phyloP scores from a whole-genome alignment of 2,329 filamentous ascomycete species.

The Volutella citrinella region DNA sequence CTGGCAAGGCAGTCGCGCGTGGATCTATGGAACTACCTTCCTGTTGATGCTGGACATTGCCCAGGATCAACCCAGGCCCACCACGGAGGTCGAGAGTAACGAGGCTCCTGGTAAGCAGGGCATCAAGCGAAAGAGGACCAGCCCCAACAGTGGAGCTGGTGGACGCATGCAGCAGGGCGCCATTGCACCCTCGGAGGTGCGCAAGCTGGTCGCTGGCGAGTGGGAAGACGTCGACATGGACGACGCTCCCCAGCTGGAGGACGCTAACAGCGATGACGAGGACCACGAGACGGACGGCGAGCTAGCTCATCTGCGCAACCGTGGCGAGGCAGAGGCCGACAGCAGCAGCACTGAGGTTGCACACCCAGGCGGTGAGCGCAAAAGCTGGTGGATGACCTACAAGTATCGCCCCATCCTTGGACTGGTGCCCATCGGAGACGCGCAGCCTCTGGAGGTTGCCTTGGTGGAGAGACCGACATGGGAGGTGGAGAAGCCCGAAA shows the following conservation, averaged over 20 bases:
- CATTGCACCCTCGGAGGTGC: constrained; percentile 42
- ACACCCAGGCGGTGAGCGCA: constrained; percentile 25
- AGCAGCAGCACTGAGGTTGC: constrained; percentile 15
- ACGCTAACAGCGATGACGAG: constrained; percentile 36
- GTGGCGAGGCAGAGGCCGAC: constrained; percentile 20
- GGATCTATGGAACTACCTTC: constrained; percentile 85
- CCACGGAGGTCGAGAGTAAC: constrained; percentile 29
- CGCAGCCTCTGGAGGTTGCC: constrained; percentile 68
- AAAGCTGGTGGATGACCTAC: constrained; percentile 74
- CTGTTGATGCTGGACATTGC: constrained; percentile 89
- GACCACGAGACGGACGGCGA: constrained; percentile 34
- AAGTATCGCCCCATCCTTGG: constrained; percentile 95
- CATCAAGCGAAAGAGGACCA: constrained; percentile 54
- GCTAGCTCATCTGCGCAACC: constrained; percentile 32
- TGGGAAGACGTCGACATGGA: constrained; percentile 38
- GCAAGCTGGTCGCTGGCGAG: constrained; percentile 39
- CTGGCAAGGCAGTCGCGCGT: constrained; percentile 77
- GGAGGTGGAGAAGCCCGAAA: constrained; percentile 74
- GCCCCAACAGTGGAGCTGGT: constrained; percentile 49
- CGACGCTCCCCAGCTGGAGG: constrained; percentile 33
- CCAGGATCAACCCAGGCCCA: constrained; percentile 56
- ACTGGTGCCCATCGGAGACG: constrained; percentile 45
- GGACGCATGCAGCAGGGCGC: constrained; percentile 47
- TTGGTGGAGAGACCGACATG: constrained; percentile 83
- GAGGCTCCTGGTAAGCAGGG: constrained; percentile 25